Percentiles rank a stretch among this genome's conserved stretches.
These are phyloP conservation scores for Diversispora eburnea DNA, from an alignment of 192 early-diverging fungal species.

Conservation along the genomic window DNA sequence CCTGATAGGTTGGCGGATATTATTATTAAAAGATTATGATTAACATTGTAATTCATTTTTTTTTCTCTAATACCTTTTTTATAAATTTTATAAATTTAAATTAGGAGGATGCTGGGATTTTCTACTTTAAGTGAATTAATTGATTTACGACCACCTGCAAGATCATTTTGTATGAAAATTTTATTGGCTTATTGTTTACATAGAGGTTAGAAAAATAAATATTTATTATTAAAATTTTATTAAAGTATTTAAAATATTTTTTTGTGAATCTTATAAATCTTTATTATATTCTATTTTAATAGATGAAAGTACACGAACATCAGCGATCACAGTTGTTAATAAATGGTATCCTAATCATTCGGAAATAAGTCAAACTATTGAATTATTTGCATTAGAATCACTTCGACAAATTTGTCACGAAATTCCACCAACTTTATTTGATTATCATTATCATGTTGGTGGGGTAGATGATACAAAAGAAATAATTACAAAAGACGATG, in stretches of 20 bases:
- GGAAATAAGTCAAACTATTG: constrained; percentile 35
- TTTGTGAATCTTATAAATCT: no score
- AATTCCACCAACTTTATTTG: constrained; percentile 15
- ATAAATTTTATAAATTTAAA: background rate
- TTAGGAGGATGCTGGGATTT: constrained; percentile 21
- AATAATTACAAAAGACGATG: constrained; percentile 4
- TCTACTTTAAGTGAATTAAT: constrained; percentile 61
- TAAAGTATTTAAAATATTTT: background rate
- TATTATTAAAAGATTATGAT: background rate
- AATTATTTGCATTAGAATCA: constrained; percentile 44
- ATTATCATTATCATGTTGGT: constrained; percentile 26
- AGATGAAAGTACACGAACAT: constrained; percentile 39
- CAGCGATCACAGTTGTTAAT: constrained; percentile 57
- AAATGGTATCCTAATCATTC: constrained; percentile 61
- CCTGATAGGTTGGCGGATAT: constrained; percentile 34
- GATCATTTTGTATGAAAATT: constrained; percentile 49
- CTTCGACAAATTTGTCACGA: constrained; percentile 16
- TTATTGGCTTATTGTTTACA: constrained; percentile 53
- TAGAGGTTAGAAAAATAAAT: constrained; percentile 35
- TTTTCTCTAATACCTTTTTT: background rate
- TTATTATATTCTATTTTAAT: background rate
- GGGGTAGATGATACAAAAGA: constrained; percentile 5
- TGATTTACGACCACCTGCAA: constrained; percentile 50
- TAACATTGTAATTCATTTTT: background rate
- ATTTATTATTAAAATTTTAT: background rate